A percentile compares a stretch with the other conserved stretches of the same genome.
These are phyloP conservation scores for Ustilago nuda DNA, from an alignment of 1,284 basidiomycete genomes.

Conservation along the genomic window DNA sequence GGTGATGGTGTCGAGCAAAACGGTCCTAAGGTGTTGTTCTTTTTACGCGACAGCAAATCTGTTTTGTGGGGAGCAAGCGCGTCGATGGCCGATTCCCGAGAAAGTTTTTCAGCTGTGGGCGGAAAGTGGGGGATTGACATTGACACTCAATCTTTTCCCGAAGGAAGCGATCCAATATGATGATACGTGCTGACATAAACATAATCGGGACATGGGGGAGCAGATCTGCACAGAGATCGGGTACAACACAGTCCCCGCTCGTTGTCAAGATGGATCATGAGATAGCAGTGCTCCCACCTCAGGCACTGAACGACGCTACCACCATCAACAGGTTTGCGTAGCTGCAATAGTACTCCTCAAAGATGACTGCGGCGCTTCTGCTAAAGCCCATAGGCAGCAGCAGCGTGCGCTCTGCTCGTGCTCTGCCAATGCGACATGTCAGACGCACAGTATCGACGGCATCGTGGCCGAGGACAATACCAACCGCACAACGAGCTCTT, in stretches of 20 bases:
- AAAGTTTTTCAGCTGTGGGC: background rate
- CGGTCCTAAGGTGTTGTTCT: constrained; percentile 31
- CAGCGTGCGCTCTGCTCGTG: background rate
- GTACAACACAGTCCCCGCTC: too few relatives aligned
- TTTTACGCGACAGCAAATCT: constrained; percentile 18
- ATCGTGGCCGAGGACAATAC: background rate
- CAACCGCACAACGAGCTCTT: background rate
- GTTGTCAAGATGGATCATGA: too few relatives aligned
- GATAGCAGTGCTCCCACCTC: too few relatives aligned
- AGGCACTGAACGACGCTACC: background rate
- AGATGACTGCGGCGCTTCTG: background rate
- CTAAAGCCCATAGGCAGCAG: background rate
- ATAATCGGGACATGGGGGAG: too few relatives aligned
- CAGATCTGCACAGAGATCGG: too few relatives aligned
- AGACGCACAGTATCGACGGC: background rate
- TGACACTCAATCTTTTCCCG: too few relatives aligned
- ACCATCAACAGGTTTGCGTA: too few relatives aligned
- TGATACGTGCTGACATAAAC: too few relatives aligned
- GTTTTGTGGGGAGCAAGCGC: constrained; percentile 11
- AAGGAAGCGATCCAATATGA: too few relatives aligned
- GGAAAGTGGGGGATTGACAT: constrained; percentile 15
- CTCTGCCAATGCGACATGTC: background rate
- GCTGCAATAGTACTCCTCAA: background rate
- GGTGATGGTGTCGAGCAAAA: background rate
- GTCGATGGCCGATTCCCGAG: constrained; percentile 32